phyloP scores from a whole-genome alignment of 2,329 filamentous ascomycete species.

The Fusarium cicatricum region DNA sequence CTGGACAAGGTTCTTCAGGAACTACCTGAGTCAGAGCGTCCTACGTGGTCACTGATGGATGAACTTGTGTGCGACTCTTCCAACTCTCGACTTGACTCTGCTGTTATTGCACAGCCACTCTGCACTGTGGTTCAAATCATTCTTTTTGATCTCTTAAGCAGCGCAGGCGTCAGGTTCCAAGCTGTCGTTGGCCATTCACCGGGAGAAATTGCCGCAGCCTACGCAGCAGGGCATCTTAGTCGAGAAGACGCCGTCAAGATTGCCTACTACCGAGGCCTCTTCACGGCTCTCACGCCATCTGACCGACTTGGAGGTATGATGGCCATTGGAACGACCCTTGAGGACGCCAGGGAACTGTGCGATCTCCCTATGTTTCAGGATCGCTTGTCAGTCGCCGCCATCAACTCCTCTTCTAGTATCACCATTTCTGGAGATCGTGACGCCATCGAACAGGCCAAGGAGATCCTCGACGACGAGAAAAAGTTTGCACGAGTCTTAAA shows the following conservation, averaged over 20 bases:
- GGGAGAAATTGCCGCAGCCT: constrained; percentile 60
- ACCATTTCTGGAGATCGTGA: constrained; percentile 45
- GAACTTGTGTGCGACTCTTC: constrained; percentile 2
- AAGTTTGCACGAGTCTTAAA: constrained; percentile 44
- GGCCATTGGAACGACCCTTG: constrained; percentile 33
- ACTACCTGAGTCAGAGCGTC: constrained; percentile 35
- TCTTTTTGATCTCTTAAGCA: constrained; percentile 39
- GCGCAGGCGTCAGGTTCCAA: constrained; percentile 45
- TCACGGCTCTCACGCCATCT: neutral
- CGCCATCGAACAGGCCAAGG: constrained; percentile 37
- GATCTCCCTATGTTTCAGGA: constrained; percentile 22
- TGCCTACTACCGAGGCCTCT: constrained; percentile 26
- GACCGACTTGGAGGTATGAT: constrained; percentile 27
- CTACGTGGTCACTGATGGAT: constrained; percentile 32
- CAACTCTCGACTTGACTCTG: constrained; percentile 19
- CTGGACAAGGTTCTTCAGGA: constrained; percentile 35
- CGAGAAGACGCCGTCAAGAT: constrained; percentile 38
- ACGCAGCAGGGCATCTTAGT: constrained; percentile 54
- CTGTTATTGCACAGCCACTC: constrained; percentile 44
- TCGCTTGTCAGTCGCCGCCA: constrained; percentile 37
- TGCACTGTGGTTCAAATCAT: constrained; percentile 44
- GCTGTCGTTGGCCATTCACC: constrained; percentile 58
- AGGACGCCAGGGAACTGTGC: constrained; percentile 21
- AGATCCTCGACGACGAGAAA: constrained; percentile 18
- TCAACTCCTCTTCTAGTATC: constrained; percentile 33